These are phyloP conservation scores for Venturia effusa DNA, from an alignment of 2,329 filamentous ascomycete genomes.

Conservation along the genomic window DNA sequence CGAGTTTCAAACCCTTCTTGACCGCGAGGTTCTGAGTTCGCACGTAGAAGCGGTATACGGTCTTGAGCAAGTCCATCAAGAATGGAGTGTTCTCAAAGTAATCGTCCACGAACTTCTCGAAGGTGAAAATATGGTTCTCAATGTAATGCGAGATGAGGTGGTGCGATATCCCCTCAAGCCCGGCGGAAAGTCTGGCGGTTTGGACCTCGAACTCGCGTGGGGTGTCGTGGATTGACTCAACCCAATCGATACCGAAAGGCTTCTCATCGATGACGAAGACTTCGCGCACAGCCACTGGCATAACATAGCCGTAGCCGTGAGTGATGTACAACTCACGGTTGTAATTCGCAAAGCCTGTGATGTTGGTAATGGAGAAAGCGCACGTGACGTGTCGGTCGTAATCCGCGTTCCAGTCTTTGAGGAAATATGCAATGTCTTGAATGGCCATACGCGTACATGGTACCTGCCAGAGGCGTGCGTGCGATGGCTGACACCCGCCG, in stretches of 20 bases:
- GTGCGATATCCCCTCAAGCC: slow-evolving; percentile 74
- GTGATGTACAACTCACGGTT: slow-evolving; percentile 78
- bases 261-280: slow-evolving; percentile 86
- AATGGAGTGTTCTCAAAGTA: slow-evolving; percentile 95
- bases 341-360: slow-evolving; percentile 65
- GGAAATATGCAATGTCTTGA: slow-evolving; percentile 96
- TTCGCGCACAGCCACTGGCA: slow-evolving; percentile 88
- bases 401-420: slow-evolving; percentile 98
- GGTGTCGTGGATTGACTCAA: slow-evolving; percentile 63
- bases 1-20: slow-evolving; percentile 88
- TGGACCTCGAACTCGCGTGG: slow-evolving; percentile 75
- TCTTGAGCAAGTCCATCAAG: slow-evolving; percentile 92
- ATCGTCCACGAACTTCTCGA: slow-evolving; percentile 88
- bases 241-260: slow-evolving; percentile 90
- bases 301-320: slow-evolving; percentile 86
- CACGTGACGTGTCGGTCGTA: slow-evolving; percentile 83
- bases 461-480: slow-evolving; percentile 93
- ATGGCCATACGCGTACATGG: slow-evolving; percentile 97
- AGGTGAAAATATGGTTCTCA: slow-evolving; percentile 87
- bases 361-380: slow-evolving; percentile 85
- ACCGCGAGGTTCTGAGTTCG: slow-evolving; percentile 83
- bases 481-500: slow-evolving; percentile 87
- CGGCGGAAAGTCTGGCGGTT: slow-evolving; percentile 81
- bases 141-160: slow-evolving; percentile 81
- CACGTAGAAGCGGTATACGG: slow-evolving; percentile 82